Percentiles rank a stretch among this genome's conserved stretches.
Conservation (phyloP, 768 basidiomycete genomes). For the Postia placenta region DNA sequence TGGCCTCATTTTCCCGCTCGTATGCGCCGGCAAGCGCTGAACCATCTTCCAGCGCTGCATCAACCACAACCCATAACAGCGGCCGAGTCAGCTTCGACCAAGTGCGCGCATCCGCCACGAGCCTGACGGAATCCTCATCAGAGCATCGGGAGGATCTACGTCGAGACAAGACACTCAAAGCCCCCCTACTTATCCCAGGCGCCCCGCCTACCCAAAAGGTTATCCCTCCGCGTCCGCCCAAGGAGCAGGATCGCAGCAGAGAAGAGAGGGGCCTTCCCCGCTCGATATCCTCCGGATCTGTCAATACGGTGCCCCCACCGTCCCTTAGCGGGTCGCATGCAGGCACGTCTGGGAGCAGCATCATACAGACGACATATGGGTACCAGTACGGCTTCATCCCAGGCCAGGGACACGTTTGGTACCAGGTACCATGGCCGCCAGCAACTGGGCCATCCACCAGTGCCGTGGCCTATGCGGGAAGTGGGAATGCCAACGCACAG, state of each 20-base stretch:
- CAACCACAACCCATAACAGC: not conserved
- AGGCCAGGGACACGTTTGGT: slow-evolving; percentile 1
- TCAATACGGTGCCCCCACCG: not conserved
- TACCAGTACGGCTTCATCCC: slow-evolving; percentile 5
- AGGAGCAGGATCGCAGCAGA: slow-evolving; percentile 2
- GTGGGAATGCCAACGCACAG: too few relatives aligned
- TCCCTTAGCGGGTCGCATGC: not conserved
- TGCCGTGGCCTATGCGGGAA: too few relatives aligned
- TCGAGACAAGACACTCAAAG: slow-evolving; percentile 6
- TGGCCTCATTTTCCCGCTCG: slow-evolving; percentile 3
- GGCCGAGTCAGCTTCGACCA: not conserved
- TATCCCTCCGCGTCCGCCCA: slow-evolving; percentile 7
- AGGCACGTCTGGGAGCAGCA: too few relatives aligned
- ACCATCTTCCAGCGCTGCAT: not conserved
- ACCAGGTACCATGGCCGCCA: not conserved
- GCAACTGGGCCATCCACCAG: too few relatives aligned
- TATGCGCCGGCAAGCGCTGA: not conserved
- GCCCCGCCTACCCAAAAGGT: slow-evolving; percentile 7
- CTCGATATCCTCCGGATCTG: not conserved
- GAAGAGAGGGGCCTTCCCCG: not conserved
- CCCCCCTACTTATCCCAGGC: slow-evolving; percentile 13
- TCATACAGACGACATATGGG: not conserved
- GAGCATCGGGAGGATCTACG: slow-evolving; percentile 3
- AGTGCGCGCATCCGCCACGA: not conserved
- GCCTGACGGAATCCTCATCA: not conserved